These are phyloP conservation scores for Nicotiana benthamiana DNA, from an alignment of 257 asterid genomes.

Conservation along the genomic window DNA sequence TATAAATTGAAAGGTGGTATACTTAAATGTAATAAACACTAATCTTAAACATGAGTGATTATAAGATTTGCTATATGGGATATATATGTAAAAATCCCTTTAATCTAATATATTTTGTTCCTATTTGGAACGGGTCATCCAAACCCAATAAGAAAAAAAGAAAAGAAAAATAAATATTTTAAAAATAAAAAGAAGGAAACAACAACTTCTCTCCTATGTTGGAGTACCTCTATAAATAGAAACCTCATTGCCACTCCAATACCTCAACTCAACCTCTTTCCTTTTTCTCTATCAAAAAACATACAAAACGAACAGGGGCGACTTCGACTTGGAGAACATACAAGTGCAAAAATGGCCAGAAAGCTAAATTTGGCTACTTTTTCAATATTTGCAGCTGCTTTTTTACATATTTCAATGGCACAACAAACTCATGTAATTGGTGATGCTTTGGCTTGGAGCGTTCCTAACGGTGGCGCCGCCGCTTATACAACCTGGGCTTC, in stretches of 20 bases:
- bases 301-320: conserved; percentile 19
- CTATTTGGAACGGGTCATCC: not conserved
- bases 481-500: conserved; percentile 63
- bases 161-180: no score
- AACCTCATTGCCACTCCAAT: not conserved
- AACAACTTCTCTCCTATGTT: not conserved
- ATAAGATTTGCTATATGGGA: no score
- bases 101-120: not conserved
- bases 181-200: not conserved
- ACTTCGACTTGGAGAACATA: conserved; percentile 34
- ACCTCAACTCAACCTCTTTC: not conserved
- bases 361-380: conserved; percentile 21
- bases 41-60: no score
- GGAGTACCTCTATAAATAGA: not conserved
- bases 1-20: no score
- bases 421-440: conserved; percentile 70
- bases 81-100: no score
- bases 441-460: conserved; percentile 48
- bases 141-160: not conserved
- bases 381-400: conserved; percentile 26
- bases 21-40: no score
- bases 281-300: not conserved
- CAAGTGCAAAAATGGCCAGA: conserved; percentile 27
- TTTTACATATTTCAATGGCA: conserved; percentile 32
- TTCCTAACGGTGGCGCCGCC: conserved; percentile 49